Conservation (phyloP, 768 basidiomycete species). For the Psilocybe azurescens region DNA sequence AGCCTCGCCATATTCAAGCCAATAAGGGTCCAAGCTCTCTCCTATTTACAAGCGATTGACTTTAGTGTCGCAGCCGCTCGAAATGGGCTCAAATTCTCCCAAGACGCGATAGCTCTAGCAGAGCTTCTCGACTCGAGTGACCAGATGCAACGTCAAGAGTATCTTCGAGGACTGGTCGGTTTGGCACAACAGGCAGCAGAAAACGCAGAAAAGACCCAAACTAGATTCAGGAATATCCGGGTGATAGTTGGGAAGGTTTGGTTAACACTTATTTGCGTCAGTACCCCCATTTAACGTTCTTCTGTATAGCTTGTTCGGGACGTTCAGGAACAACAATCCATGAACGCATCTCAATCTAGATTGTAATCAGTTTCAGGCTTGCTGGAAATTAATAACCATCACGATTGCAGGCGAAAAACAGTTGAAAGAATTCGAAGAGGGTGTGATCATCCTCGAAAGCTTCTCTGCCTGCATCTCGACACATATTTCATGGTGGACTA, state of each 20-base stretch:
- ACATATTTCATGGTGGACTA: background rate
- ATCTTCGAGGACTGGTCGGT: no score
- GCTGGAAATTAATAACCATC: background rate
- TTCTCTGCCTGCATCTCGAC: background rate
- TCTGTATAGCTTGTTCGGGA: background rate
- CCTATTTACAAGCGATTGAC: slow-evolving; percentile 8
- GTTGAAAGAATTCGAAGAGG: background rate
- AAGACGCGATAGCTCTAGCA: no score
- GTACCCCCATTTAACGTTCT: background rate
- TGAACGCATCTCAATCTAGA: background rate
- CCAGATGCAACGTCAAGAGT: no score
- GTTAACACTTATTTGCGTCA: background rate
- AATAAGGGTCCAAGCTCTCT: slow-evolving; percentile 6
- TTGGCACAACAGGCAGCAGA: background rate
- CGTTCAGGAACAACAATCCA: background rate
- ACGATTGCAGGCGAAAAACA: background rate
- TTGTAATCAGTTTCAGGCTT: background rate
- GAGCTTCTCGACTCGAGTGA: no score
- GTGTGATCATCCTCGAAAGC: no score
- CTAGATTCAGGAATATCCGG: background rate
- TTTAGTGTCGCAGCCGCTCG: slow-evolving; percentile 13
- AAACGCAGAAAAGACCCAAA: background rate
- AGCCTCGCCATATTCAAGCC: background rate
- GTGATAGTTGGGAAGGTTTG: background rate
- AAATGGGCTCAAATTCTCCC: slow-evolving; percentile 3